Conservation (phyloP, 768 basidiomycete species). For the Termitomyces sp. region DNA sequence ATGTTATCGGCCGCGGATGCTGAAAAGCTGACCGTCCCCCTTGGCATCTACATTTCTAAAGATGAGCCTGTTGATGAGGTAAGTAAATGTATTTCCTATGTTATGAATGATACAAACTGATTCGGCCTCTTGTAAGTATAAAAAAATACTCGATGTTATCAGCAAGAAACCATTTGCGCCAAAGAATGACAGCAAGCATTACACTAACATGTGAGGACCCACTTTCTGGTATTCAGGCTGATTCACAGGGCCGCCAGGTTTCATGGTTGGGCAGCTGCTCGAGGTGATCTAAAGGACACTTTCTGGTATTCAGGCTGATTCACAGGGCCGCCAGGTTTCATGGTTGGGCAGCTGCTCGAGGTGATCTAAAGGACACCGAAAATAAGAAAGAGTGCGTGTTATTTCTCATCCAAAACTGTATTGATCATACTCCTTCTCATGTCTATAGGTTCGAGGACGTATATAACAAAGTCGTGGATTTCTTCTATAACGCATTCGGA, state of each 20-base stretch:
- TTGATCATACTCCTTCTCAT: neutral
- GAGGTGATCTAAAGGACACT: conserved; percentile 51
- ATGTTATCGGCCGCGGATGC: conserved; percentile 52
- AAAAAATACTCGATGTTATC: conserved; percentile 46
- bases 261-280: conserved; percentile 65
- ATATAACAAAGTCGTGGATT: conserved; percentile 47
- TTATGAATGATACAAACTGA: neutral
- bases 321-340: conserved; percentile 39
- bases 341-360: conserved; percentile 64
- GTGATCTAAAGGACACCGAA: conserved; percentile 48
- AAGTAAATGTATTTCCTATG: conserved; percentile 8
- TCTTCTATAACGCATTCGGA: conserved; percentile 36
- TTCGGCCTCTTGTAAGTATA: conserved; percentile 27
- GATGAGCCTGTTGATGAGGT: conserved; percentile 59
- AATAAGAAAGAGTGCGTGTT: conserved; percentile 50
- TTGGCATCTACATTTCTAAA: conserved; percentile 52
- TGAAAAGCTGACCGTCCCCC: conserved; percentile 44
- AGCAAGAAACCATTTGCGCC: conserved; percentile 46
- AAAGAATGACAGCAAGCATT: conserved; percentile 48
- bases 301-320: no score
- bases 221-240: conserved; percentile 2
- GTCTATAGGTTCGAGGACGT: conserved; percentile 45
- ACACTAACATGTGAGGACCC: conserved; percentile 37
- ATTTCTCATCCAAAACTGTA: neutral
- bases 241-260: conserved; percentile 29